phyloP scores from a whole-genome alignment of 495 filamentous ascomycete species.

The Lasiosphaeris hirsuta region DNA sequence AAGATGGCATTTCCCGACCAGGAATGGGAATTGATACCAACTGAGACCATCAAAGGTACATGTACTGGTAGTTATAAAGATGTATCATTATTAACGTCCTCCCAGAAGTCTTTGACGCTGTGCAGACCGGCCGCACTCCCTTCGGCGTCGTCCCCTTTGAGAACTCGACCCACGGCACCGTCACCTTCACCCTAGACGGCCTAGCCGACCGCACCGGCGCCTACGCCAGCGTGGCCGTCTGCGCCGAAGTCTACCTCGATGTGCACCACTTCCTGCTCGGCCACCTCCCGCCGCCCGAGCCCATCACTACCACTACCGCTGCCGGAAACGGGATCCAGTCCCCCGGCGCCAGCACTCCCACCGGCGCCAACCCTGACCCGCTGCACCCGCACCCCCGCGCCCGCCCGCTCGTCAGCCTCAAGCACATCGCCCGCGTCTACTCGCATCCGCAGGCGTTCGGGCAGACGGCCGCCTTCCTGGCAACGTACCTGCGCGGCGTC shows the following conservation, averaged over 20 bases:
- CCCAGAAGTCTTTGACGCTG: conserved; percentile 71
- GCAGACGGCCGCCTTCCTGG: conserved; percentile 79
- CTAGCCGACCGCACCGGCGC: conserved; percentile 65
- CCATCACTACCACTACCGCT: not conserved
- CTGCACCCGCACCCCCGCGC: conserved; percentile 15
- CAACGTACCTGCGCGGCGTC: conserved; percentile 58
- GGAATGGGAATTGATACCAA: conserved; percentile 54
- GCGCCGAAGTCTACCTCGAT: conserved; percentile 75
- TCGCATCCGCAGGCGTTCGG: conserved; percentile 94
- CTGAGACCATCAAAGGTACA: conserved; percentile 60
- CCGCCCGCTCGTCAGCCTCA: conserved; percentile 37
- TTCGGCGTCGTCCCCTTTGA: conserved; percentile 92
- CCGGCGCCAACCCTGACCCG: not conserved
- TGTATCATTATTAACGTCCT: not conserved
- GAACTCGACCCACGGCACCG: conserved; percentile 90
- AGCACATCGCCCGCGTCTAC: conserved; percentile 62
- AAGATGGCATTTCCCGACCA: conserved; percentile 56
- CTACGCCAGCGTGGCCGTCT: conserved; percentile 66
- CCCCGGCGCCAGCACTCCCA: too few relatives aligned
- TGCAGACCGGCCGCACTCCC: conserved; percentile 59
- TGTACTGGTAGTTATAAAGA: not conserved
- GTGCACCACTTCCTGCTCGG: conserved; percentile 84
- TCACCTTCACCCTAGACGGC: conserved; percentile 83
- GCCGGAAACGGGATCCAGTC: too few relatives aligned
- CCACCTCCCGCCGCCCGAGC: not conserved